Base-by-base conservation (phyloP, 768 basidiomycete genomes). In the Lactifluus pinguis region DNA sequence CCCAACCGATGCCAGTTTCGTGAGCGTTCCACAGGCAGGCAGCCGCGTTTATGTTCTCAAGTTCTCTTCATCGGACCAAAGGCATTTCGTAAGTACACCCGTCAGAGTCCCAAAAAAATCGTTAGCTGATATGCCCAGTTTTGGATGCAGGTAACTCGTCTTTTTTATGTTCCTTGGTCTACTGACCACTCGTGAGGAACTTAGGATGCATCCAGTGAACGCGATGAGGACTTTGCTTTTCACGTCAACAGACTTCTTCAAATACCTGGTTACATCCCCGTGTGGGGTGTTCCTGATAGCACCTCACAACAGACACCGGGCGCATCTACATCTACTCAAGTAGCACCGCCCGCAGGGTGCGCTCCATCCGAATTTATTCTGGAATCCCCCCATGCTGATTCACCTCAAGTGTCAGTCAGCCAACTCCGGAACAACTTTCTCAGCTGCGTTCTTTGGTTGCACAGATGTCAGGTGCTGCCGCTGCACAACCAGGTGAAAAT, bases 41-140 rank as follows among this genome's bases (percentile, higher is more conserved):
- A 90, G 88, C 6, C 77, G 92, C 62, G 84, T 87, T 5, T 92
- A 89, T 67, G 89, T 95, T 63, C 85, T 95, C 71, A 92, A 89
- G 73, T 95, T 97, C 76, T 85, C 87, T 0, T 92, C 89, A 21
- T 95, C 92, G 14, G 82, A 92, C 70, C 89, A 92, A 69, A 83
- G 84, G 63, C 89, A 94, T 72, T 95, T 97, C 72, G 93, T 95
- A 69, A 72, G 84, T 77, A 17, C 29, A 32, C 19, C 34, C 17
- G 21, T 30, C 9, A 41, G 3, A 0, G 6, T 48, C 6, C 9
- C 1, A 4, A 32, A 15, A 21, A 13, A 15, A 21, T 21, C 34
- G 15, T 47, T 61, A 29, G 57, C 4, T 19, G n/a, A 45, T 41
- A 21, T 42, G 4, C 8, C 5, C 66, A 92, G 90, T 92, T 90